These are phyloP conservation scores for Podila verticillata DNA, from an alignment of 192 early-diverging fungal genomes.

Conservation along the genomic window DNA sequence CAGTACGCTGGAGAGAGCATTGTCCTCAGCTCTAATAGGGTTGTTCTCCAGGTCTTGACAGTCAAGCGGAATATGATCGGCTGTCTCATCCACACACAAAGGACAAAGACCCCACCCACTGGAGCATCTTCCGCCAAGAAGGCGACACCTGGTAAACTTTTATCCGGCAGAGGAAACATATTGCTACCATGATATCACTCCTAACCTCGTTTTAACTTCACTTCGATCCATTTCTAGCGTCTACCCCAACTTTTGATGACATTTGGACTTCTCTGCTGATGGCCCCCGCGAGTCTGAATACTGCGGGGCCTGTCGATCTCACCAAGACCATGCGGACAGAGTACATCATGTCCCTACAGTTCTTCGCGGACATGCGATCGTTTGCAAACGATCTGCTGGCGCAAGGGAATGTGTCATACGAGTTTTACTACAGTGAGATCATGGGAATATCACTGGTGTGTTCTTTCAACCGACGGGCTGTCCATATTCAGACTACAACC, in stretches of 20 bases:
- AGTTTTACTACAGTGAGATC: constrained; percentile 63
- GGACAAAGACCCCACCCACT: background rate
- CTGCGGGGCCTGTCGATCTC: constrained; percentile 25
- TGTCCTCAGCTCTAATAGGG: constrained; percentile 62
- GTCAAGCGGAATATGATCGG: constrained; percentile 64
- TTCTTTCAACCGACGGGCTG: background rate
- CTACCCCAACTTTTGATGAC: constrained; percentile 26
- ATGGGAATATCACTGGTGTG: constrained; percentile 66
- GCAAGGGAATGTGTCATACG: constrained; percentile 54
- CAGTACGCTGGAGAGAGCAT: constrained; percentile 55
- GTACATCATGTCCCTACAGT: constrained; percentile 64
- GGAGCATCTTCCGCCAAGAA: background rate
- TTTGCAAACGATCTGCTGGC: constrained; percentile 52
- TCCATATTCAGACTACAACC: background rate
- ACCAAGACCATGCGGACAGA: constrained; percentile 54
- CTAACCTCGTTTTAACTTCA: background rate
- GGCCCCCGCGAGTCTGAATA: constrained; percentile 3
- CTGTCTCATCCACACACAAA: constrained; percentile 42
- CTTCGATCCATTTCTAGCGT: background rate
- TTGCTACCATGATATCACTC: background rate
- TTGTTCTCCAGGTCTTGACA: constrained; percentile 58
- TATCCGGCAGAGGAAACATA: too few species aligned
- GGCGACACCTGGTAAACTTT: constrained; percentile 2
- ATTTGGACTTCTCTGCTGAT: constrained; percentile 51
- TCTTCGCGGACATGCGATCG: constrained; percentile 61